A percentile compares a stretch with the other conserved stretches of the same genome.
These are phyloP conservation scores for Tulasnella sp. DNA, from an alignment of 768 basidiomycete genomes.

Conservation along the genomic window DNA sequence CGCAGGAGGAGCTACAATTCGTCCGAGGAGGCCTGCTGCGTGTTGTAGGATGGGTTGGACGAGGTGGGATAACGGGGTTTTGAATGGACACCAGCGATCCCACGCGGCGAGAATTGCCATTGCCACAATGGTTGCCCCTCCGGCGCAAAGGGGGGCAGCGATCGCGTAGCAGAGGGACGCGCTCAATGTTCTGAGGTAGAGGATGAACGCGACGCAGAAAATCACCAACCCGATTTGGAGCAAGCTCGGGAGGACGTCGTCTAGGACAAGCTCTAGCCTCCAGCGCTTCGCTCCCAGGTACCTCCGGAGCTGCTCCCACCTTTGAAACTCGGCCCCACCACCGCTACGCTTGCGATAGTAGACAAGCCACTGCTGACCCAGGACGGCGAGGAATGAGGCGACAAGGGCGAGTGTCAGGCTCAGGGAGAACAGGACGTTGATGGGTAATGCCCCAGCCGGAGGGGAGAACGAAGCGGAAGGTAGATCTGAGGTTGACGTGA, in stretches of 20 bases:
- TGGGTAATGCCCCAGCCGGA: not conserved
- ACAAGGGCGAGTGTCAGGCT: not conserved
- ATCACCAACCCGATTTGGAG: not conserved
- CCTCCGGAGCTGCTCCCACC: not conserved
- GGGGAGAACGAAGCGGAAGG: not conserved
- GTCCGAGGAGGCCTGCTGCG: too few species aligned
- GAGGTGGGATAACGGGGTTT: not conserved
- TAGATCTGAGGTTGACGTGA: too few species aligned
- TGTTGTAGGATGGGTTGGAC: not conserved
- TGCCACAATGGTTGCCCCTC: not conserved
- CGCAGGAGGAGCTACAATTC: too few species aligned
- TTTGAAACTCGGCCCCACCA: not conserved
- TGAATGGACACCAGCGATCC: not conserved
- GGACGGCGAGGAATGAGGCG: not conserved
- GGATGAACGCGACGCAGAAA: not conserved
- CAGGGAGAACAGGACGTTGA: not conserved
- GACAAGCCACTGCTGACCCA: too few species aligned
- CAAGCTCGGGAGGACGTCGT: not conserved
- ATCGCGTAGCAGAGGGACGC: not conserved
- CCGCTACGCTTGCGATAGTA: not conserved
- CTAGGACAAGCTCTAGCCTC: not conserved
- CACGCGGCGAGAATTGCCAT: not conserved
- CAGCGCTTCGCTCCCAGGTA: not conserved
- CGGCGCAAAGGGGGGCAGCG: not conserved
- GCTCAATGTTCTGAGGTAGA: not conserved